phyloP scores from a whole-genome alignment of 768 basidiomycete species.

The Leucogyrophana mollusca region DNA sequence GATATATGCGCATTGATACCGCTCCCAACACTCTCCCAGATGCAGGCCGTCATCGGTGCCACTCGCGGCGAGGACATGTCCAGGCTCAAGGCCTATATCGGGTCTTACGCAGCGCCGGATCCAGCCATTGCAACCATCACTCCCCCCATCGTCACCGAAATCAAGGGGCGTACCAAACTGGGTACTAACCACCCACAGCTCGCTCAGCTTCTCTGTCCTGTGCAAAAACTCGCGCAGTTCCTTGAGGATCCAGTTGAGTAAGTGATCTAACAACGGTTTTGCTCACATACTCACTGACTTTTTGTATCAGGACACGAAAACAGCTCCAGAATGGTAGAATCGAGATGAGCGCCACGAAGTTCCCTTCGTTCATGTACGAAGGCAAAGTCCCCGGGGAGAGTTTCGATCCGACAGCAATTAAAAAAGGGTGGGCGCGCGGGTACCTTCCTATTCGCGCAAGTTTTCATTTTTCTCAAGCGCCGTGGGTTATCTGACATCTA shows the following conservation, averaged over 20 bases:
- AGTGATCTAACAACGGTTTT: neutral
- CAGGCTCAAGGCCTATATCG: neutral
- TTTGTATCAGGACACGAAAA: neutral
- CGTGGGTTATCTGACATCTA: neutral
- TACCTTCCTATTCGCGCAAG: slow-evolving; percentile 1
- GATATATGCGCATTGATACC: neutral
- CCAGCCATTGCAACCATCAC: neutral
- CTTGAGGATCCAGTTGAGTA: slow-evolving; percentile 1
- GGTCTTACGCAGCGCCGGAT: slow-evolving; percentile 1
- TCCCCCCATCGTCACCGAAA: slow-evolving; percentile 1
- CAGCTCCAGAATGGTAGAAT: neutral
- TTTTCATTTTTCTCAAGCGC: neutral
- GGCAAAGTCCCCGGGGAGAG: slow-evolving; percentile 4
- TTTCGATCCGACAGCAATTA: neutral
- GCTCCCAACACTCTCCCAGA: neutral
- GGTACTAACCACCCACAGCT: slow-evolving; percentile 3
- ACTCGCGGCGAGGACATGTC: neutral
- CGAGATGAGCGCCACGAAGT: neutral
- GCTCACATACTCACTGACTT: neutral
- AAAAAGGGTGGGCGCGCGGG: neutral
- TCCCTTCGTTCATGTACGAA: slow-evolving; percentile 5
- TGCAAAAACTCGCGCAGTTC: neutral
- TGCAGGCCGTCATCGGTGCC: neutral
- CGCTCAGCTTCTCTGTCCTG: neutral
- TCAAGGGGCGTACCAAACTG: neutral